A percentile compares a stretch with the other conserved stretches of the same genome.
Evolutionary conservation across 345 rosid genomes (phyloP).

Genomic region (Eucalyptus victrix): DNA sequence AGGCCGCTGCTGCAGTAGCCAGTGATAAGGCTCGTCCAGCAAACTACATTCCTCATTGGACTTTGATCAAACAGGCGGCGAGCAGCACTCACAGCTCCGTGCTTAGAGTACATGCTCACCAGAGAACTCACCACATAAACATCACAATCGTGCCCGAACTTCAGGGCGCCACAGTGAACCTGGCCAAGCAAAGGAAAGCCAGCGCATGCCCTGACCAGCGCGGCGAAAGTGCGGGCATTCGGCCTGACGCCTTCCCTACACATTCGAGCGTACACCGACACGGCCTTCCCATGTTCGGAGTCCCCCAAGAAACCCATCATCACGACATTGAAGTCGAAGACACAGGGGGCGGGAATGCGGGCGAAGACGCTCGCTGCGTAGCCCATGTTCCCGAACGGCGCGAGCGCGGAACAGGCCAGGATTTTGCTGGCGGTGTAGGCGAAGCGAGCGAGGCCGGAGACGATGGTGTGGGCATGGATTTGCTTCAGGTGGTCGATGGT

Average conservation of each 20-base stretch:
- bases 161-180: not conserved
- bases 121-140: constrained; percentile 4
- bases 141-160: constrained; percentile 7
- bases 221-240: constrained; percentile 5
- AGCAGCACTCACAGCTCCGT: constrained; percentile 2
- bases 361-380: constrained; percentile 4
- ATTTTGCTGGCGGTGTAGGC: constrained; percentile 11
- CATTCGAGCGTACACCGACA: constrained; percentile 5
- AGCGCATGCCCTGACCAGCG: constrained; percentile 2
- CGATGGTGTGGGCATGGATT: constrained; percentile 14
- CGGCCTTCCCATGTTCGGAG: not conserved
- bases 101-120: constrained; percentile 1
- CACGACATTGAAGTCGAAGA: constrained; percentile 11
- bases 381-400: not conserved
- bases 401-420: constrained; percentile 6
- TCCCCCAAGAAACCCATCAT: constrained; percentile 10
- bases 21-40: constrained; percentile 8
- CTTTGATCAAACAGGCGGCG: constrained; percentile 1
- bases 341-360: constrained; percentile 1
- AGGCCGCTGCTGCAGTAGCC: constrained; percentile 4
- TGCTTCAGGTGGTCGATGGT: constrained; percentile 4
- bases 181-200: constrained; percentile 3
- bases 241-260: not conserved
- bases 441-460: constrained; percentile 1
- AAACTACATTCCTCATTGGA: constrained; percentile 3